Evolutionary conservation across 441 rosid genomes (phyloP).

Genomic region (Capsella rubella): DNA sequence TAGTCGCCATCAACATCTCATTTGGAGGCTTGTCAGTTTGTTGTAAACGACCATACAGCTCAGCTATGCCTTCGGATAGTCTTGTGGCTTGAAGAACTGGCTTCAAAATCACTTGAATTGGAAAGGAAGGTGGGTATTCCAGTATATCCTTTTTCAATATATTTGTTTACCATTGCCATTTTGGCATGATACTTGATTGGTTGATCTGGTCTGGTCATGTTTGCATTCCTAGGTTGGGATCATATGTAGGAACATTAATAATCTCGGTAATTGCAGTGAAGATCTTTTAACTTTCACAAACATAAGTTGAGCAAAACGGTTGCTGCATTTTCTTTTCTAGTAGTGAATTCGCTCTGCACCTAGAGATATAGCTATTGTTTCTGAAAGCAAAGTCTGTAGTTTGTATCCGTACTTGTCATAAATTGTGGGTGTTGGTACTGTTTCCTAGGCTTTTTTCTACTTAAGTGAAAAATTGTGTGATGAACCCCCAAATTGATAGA

Average conservation of each 20-base stretch:
- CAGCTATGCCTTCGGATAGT: constrained; percentile 94
- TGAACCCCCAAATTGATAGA: constrained; percentile 18
- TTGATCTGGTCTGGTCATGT: constrained; percentile 23
- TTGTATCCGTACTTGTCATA: constrained; percentile 26
- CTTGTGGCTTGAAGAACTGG: constrained; percentile 97
- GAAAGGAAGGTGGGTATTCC: constrained; percentile 80
- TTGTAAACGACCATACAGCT: constrained; percentile 84
- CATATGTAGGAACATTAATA: constrained; percentile 22
- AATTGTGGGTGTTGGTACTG: constrained; percentile 22
- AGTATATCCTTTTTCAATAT: constrained; percentile 18
- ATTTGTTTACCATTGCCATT: constrained; percentile 23
- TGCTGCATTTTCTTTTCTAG: constrained; percentile 27
- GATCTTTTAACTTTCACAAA: constrained; percentile 15
- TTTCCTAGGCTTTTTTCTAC: constrained; percentile 24
- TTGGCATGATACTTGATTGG: constrained; percentile 16
- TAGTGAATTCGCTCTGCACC: constrained; percentile 17
- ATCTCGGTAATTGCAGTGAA: constrained; percentile 22
- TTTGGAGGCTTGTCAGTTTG: constrained; percentile 94
- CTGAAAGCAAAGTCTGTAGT: constrained; percentile 21
- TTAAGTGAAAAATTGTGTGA: constrained; percentile 13
- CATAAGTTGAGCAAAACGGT: constrained; percentile 19
- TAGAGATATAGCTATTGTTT: constrained; percentile 23
- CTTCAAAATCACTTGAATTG: constrained; percentile 93
- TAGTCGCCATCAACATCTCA: constrained; percentile 98
- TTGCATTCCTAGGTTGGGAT: constrained; percentile 23